Conservation (phyloP, 108 stramenopile species). For the Schizochytrium sp. region DNA sequence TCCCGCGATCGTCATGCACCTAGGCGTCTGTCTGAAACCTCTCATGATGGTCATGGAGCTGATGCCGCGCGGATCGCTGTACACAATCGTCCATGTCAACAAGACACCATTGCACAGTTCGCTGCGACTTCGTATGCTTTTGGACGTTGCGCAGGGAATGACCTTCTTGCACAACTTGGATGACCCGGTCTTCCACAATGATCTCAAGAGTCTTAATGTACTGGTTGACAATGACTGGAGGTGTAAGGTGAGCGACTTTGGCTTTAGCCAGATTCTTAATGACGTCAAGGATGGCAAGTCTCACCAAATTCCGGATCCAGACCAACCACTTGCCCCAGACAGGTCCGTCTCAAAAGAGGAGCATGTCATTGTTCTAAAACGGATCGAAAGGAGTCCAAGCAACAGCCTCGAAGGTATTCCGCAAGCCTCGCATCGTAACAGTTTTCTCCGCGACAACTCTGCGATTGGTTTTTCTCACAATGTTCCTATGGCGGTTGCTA, state of each 20-base stretch:
- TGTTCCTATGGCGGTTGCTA: neutral
- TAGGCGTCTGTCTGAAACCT: slow-evolving; percentile 27
- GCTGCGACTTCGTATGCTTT: neutral
- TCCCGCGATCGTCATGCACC: slow-evolving; percentile 36
- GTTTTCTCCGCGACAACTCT: too few species aligned
- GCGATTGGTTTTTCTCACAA: too few species aligned
- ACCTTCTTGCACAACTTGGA: neutral
- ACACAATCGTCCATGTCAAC: neutral
- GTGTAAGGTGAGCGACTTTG: slow-evolving; percentile 17
- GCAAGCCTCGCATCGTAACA: too few species aligned
- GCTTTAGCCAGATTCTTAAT: neutral
- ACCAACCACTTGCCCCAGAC: neutral
- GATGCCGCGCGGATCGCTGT: slow-evolving; percentile 11
- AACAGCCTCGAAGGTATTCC: too few species aligned
- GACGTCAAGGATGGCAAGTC: neutral
- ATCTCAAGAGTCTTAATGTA: slow-evolving; percentile 1
- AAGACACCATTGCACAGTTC: neutral
- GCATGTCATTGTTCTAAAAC: too few species aligned
- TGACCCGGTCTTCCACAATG: neutral
- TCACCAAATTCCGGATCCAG: neutral
- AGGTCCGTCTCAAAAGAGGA: too few species aligned
- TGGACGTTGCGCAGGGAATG: neutral
- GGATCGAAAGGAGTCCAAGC: too few species aligned
- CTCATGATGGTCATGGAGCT: slow-evolving; percentile 35
- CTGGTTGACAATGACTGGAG: slow-evolving; percentile 13